Percentiles rank a stretch among this genome's conserved stretches.
phyloP scores from a whole-genome alignment of 495 filamentous ascomycete species.

The Aspergillus saccharolyticus region DNA sequence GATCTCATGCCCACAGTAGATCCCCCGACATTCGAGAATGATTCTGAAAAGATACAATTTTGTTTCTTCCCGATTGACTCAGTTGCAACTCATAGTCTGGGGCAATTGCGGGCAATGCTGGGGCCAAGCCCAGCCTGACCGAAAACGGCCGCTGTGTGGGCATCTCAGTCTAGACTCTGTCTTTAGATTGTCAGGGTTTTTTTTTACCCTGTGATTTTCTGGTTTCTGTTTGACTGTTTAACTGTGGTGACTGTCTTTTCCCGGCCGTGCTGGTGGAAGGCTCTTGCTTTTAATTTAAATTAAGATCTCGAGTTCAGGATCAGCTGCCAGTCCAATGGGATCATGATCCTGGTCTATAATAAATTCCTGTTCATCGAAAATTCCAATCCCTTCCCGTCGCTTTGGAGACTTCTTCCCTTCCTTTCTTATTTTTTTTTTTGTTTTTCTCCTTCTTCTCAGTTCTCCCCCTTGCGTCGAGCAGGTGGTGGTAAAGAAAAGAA shows the following conservation, averaged over 20 bases:
- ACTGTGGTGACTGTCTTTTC: background rate
- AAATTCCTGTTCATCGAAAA: background rate
- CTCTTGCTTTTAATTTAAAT: background rate
- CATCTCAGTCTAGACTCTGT: background rate
- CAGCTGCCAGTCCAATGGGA: background rate
- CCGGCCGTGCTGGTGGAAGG: background rate
- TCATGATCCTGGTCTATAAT: background rate
- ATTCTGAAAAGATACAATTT: background rate
- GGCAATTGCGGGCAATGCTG: background rate
- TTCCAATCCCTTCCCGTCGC: background rate
- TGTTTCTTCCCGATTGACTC: too few relatives aligned
- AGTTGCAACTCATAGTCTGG: background rate
- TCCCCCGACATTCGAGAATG: background rate
- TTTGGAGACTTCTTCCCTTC: background rate
- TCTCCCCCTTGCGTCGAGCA: slow-evolving; percentile 14
- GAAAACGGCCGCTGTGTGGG: background rate
- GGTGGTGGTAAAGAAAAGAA: slow-evolving; percentile 7
- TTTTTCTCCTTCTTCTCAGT: too few relatives aligned
- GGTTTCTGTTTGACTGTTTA: background rate
- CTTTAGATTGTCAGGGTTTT: background rate
- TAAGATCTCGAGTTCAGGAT: background rate
- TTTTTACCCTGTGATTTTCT: background rate
- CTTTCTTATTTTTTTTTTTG: too few relatives aligned
- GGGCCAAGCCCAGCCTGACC: background rate
- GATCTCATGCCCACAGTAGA: background rate